These are phyloP conservation scores for Hamigera avellanea DNA, from an alignment of 495 filamentous ascomycete species.

Conservation along the genomic window DNA sequence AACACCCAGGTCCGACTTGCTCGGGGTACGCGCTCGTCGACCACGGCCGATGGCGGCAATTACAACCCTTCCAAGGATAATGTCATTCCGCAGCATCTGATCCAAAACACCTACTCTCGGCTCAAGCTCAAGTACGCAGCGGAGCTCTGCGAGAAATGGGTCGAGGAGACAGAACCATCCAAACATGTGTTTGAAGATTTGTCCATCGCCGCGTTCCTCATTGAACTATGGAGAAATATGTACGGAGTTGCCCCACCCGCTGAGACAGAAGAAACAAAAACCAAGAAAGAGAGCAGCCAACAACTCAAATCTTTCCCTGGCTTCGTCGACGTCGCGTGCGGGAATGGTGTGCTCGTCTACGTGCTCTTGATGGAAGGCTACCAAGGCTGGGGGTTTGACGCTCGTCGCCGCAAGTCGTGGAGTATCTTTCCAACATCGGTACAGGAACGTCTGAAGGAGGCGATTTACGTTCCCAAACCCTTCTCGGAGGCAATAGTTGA, in stretches of 20 bases:
- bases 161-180: constrained; percentile 70
- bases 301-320: constrained; percentile 56
- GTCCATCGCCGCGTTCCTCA: constrained; percentile 81
- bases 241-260: constrained; percentile 36
- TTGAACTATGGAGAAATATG: constrained; percentile 86
- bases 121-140: constrained; percentile 69
- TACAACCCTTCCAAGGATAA: constrained; percentile 52
- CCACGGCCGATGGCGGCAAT: constrained; percentile 23
- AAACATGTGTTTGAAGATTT: constrained; percentile 96
- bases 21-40: constrained; percentile 43
- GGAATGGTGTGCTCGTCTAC: constrained; percentile 86
- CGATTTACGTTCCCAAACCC: constrained; percentile 60
- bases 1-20: constrained; percentile 67
- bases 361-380: constrained; percentile 77
- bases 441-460: constrained; percentile 48
- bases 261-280: constrained; percentile 7
- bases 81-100: constrained; percentile 55
- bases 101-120: constrained; percentile 72
- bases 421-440: constrained; percentile 47
- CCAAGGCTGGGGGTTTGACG: constrained; percentile 83
- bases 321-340: constrained; percentile 93
- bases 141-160: constrained; percentile 57
- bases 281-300: constrained; percentile 1
- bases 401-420: constrained; percentile 75
- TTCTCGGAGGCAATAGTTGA: constrained; percentile 19